Percentiles rank a stretch among this genome's conserved stretches.
These are phyloP conservation scores for Leptographium flavum DNA, from an alignment of 2,329 filamentous ascomycete species.

Conservation along the genomic window DNA sequence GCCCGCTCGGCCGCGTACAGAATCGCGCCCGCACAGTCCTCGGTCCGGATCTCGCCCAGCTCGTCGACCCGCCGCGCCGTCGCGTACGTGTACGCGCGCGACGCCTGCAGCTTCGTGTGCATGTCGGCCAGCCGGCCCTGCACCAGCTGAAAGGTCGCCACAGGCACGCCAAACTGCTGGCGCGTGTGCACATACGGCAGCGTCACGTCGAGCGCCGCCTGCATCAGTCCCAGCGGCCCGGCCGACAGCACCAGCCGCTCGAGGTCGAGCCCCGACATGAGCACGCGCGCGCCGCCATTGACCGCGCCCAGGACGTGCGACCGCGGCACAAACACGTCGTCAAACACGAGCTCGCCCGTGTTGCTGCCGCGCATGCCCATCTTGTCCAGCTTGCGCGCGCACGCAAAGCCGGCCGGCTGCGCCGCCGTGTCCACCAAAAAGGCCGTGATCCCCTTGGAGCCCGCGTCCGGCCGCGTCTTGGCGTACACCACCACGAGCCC, in stretches of 20 bases:
- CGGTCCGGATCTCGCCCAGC: conserved; percentile 56
- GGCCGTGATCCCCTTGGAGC: conserved; percentile 83
- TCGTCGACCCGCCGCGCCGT: conserved; percentile 74
- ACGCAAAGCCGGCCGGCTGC: conserved; percentile 60
- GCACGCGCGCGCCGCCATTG: conserved; percentile 71
- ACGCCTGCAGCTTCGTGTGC: conserved; percentile 85
- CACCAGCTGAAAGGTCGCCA: conserved; percentile 84
- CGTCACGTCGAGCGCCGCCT: conserved; percentile 71
- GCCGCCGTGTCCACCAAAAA: conserved; percentile 58
- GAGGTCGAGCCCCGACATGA: conserved; percentile 94
- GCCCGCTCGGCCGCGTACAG: conserved; percentile 85
- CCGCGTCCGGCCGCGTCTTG: conserved; percentile 71
- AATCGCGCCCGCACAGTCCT: conserved; percentile 91
- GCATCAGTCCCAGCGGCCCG: conserved; percentile 88
- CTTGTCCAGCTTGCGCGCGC: conserved; percentile 87
- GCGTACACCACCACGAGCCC: conserved; percentile 90
- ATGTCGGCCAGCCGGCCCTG: conserved; percentile 92
- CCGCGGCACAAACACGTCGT: conserved; percentile 74
- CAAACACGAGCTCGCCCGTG: conserved; percentile 86
- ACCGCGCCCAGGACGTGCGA: conserved; percentile 69
- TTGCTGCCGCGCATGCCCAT: conserved; percentile 96
- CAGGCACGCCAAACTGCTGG: conserved; percentile 74
- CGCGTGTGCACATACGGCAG: conserved; percentile 82
- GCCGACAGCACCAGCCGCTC: conserved; percentile 85
- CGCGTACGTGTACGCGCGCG: conserved; percentile 73